Base-by-base conservation (phyloP, 805 yeast genomes). In the Yarrowia sp. region DNA sequence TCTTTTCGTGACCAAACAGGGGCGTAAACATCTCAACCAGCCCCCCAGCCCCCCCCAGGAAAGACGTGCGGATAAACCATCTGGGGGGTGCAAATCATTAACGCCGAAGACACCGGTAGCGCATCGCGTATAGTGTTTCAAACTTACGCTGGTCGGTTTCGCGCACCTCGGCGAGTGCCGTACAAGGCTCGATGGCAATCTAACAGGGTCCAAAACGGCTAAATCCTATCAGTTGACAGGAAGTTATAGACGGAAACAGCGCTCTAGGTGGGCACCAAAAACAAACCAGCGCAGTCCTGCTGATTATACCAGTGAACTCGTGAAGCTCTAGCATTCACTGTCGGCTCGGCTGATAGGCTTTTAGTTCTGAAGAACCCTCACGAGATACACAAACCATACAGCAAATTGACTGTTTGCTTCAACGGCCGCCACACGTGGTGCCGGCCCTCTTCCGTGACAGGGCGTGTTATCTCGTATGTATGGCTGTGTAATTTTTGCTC, bases 271-370 rank as follows among this genome's bases (percentile, higher is more conserved):
- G 29, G 29, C 29, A 27, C 29, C 8, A 12, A 12, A 27, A 27
- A n/a, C 27, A 25, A 27, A 27, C 29, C 29, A 27, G 29, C n/a
- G n/a, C n/a, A n/a, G n/a, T n/a, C n/a, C n/a, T n/a, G n/a, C n/a
- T n/a, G n/a, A n/a, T n/a, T n/a, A n/a, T n/a, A n/a, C n/a, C n/a
- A n/a, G n/a, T n/a, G n/a, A n/a, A 27, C 29, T 12, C 29, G 10
- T 27, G 29, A 36, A 4, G 6, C 9, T 3, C 19, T 19, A 12
- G 6, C 4, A 1, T 5, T 27, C 18, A 12, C 24, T 25, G 21
- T 42, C 49, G 33, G 32, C 49, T 24, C 32, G 49, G 33, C 32
- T 29, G 51, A 27, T 44, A 44, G 16, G 51, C 24, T 44, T n/a
- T 44, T 27, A 18, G 27, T 18, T 42, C 12, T 9, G 10, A 6